Evolutionary conservation across 192 early-diverging fungal species (phyloP).

Genomic region (Rhizoclosmatium globosum): DNA sequence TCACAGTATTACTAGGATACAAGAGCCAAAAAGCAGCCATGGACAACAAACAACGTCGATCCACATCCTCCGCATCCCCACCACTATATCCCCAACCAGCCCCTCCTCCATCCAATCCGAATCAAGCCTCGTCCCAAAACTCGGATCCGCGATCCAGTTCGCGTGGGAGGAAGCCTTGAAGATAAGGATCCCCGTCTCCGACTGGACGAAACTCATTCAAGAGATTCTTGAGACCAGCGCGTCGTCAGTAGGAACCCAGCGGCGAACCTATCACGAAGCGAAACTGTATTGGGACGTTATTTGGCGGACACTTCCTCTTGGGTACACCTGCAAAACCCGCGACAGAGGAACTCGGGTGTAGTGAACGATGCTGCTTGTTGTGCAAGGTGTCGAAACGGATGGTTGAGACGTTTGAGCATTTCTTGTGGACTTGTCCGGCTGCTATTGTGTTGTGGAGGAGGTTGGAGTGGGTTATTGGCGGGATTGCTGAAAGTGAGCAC

Average conservation of each 20-base stretch:
- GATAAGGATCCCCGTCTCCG: slow-evolving; percentile 2
- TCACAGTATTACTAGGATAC: slow-evolving; percentile 26
- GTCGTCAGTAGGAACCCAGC: not conserved
- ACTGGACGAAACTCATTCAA: slow-evolving; percentile 26
- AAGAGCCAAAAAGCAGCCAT: slow-evolving; percentile 7
- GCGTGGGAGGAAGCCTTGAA: slow-evolving; percentile 27
- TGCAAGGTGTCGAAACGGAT: slow-evolving; percentile 14
- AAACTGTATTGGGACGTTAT: slow-evolving; percentile 36
- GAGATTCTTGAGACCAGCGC: slow-evolving; percentile 18
- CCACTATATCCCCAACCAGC: not conserved
- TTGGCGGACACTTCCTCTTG: slow-evolving; percentile 28
- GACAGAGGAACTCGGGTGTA: not conserved
- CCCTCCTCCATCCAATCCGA: not conserved
- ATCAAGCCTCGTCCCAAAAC: not conserved
- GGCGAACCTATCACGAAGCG: slow-evolving; percentile 30
- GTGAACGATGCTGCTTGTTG: not conserved
- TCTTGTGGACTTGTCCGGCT: slow-evolving; percentile 37
- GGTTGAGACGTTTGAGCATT: slow-evolving; percentile 32
- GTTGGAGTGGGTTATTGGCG: slow-evolving; percentile 32
- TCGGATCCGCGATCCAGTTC: not conserved
- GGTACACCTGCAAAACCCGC: slow-evolving; percentile 1
- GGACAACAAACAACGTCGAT: not conserved
- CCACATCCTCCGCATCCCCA: slow-evolving; percentile 3
- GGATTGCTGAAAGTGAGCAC: slow-evolving; percentile 11
- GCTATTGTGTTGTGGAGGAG: slow-evolving; percentile 29